Evolutionary conservation across 2,329 filamentous ascomycete genomes (phyloP).

Genomic region (Trichothecium sympodiale): DNA sequence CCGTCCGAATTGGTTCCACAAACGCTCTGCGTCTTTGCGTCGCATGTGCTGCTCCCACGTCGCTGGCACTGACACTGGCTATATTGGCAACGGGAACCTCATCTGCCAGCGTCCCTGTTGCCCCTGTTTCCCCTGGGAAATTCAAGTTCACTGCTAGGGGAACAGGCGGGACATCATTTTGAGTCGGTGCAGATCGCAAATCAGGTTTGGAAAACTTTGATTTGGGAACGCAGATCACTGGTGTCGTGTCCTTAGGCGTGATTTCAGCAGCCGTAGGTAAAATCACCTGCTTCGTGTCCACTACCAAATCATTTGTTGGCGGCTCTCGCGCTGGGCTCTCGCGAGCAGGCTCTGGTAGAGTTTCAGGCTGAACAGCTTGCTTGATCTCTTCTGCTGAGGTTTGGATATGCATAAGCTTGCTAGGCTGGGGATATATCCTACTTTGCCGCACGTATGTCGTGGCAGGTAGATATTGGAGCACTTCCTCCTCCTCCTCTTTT

Average conservation of each 20-base stretch:
- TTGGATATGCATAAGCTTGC: neutral
- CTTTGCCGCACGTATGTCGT: neutral
- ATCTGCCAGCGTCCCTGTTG: neutral
- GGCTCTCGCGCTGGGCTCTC: too few species aligned
- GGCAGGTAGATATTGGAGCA: neutral
- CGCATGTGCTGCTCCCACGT: conserved; percentile 8
- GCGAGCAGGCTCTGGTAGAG: too few species aligned
- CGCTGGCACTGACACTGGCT: conserved; percentile 6
- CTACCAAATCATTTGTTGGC: too few species aligned
- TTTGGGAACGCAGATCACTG: neutral
- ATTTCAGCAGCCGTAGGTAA: too few species aligned
- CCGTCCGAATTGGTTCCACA: conserved; percentile 46
- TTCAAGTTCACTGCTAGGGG: neutral
- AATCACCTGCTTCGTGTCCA: too few species aligned
- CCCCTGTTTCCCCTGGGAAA: too few species aligned
- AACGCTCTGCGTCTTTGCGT: too few species aligned
- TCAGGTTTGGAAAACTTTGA: neutral
- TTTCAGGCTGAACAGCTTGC: too few species aligned
- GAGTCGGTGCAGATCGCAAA: neutral
- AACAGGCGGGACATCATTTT: neutral
- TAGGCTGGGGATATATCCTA: too few species aligned
- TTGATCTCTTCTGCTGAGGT: too few species aligned
- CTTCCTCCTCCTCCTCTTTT: conserved; percentile 5
- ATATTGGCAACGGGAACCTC: neutral
- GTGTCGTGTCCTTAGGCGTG: neutral